phyloP scores from a whole-genome alignment of 2,329 filamentous ascomycete species.

The Passalora sequoiae region DNA sequence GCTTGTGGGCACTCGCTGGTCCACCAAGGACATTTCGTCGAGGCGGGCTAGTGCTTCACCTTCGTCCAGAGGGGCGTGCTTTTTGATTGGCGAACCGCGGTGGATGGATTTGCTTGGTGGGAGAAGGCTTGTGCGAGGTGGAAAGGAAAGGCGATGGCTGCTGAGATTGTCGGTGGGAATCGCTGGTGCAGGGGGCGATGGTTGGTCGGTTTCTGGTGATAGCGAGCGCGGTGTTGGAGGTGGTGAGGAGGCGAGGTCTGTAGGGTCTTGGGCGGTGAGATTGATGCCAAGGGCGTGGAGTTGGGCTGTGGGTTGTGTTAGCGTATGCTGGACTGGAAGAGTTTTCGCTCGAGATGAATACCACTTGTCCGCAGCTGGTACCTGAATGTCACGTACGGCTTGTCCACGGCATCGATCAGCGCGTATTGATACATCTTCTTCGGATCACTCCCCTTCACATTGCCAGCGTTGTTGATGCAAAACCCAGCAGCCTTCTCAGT shows the following conservation, averaged over 20 bases:
- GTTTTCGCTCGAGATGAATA: slow-evolving; percentile 1
- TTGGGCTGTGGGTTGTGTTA: slow-evolving; percentile 5
- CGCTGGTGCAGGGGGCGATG: slow-evolving; percentile 2
- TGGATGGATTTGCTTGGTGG: slow-evolving; percentile 4
- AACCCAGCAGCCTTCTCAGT: slow-evolving; percentile 7
- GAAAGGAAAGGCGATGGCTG: slow-evolving; percentile 11
- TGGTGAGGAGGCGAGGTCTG: not conserved
- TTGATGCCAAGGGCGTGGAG: slow-evolving; percentile 8
- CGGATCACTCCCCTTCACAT: slow-evolving; percentile 36
- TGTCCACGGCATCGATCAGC: slow-evolving; percentile 45
- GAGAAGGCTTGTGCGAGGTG: slow-evolving; percentile 11
- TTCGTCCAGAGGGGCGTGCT: not conserved
- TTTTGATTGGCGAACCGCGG: slow-evolving; percentile 10
- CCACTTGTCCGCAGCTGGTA: slow-evolving; percentile 26
- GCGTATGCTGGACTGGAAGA: too few relatives aligned
- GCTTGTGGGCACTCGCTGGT: not conserved
- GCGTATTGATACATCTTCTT: slow-evolving; percentile 47
- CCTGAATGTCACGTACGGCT: slow-evolving; percentile 45
- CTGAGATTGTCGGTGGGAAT: slow-evolving; percentile 1
- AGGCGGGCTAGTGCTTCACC: not conserved
- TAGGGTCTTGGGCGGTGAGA: not conserved
- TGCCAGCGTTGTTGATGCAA: slow-evolving; percentile 32
- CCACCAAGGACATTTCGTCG: not conserved
- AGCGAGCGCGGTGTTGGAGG: not conserved
- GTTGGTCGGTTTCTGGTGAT: not conserved